These are phyloP conservation scores for Yamadazyma spencermartinsiae DNA, from an alignment of 1,139 yeast genomes.

Conservation along the genomic window DNA sequence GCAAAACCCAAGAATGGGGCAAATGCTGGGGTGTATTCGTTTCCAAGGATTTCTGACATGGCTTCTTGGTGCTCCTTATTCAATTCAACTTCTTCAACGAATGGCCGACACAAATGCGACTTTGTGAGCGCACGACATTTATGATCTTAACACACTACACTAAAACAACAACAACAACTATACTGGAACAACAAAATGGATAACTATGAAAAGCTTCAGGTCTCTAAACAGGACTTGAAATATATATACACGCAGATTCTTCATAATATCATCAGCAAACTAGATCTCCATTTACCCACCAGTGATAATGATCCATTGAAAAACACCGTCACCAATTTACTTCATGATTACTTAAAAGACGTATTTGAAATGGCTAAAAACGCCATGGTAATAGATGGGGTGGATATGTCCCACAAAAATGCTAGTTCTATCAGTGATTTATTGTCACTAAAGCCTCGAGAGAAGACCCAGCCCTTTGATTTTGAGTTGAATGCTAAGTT, in stretches of 20 bases:
- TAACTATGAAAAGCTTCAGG: slow-evolving; percentile 41
- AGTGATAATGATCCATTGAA: slow-evolving; percentile 46
- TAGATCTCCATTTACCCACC: slow-evolving; percentile 51
- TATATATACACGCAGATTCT: slow-evolving; percentile 46
- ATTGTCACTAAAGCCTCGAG: slow-evolving; percentile 33
- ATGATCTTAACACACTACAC: neutral
- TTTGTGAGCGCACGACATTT: neutral
- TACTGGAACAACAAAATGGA: slow-evolving; percentile 17
- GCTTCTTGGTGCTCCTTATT: neutral
- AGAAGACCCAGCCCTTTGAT: slow-evolving; percentile 64
- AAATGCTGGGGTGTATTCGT: slow-evolving; percentile 76
- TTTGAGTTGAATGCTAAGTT: slow-evolving; percentile 54
- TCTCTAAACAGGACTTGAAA: slow-evolving; percentile 51
- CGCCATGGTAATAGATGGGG: slow-evolving; percentile 53
- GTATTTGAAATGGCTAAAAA: slow-evolving; percentile 54
- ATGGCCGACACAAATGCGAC: no score
- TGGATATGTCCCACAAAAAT: slow-evolving; percentile 22
- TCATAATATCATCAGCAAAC: slow-evolving; percentile 38
- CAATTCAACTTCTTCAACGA: no score
- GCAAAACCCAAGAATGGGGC: slow-evolving; percentile 97
- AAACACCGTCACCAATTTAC: slow-evolving; percentile 40
- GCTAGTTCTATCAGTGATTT: slow-evolving; percentile 21
- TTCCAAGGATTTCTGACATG: slow-evolving; percentile 37
- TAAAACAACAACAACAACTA: slow-evolving; percentile 1
- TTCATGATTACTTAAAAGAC: slow-evolving; percentile 46